Conservation (phyloP, 768 basidiomycete species). For the Phlebiopsis gigantea region DNA sequence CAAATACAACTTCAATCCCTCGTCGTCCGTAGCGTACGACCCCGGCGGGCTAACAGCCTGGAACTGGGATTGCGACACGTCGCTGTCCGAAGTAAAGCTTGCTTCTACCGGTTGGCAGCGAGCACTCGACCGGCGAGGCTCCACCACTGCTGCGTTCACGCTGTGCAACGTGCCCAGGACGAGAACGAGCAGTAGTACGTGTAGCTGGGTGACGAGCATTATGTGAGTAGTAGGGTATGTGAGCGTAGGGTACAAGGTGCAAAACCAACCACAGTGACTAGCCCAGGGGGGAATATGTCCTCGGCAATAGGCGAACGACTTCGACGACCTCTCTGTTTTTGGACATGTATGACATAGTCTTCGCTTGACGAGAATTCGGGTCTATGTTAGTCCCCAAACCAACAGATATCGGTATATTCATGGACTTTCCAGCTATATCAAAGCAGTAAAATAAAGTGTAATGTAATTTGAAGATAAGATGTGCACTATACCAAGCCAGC, state of each 20-base stretch:
- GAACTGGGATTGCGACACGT: constrained; percentile 18
- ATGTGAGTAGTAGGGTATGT: background rate
- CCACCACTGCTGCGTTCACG: background rate
- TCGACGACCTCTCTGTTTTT: background rate
- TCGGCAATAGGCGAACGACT: constrained; percentile 1
- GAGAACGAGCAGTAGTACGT: background rate
- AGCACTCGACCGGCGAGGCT: constrained; percentile 10
- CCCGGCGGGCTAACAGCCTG: constrained; percentile 25
- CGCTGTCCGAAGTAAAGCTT: constrained; percentile 19
- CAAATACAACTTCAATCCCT: constrained; percentile 30
- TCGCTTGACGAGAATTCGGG: no score
- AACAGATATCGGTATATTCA: no score
- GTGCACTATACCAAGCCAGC: no score
- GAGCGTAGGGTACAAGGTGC: background rate
- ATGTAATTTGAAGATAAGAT: no score
- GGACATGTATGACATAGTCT: background rate
- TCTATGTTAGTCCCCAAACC: no score
- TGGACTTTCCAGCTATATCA: no score
- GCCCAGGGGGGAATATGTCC: background rate
- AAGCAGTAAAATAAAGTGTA: no score
- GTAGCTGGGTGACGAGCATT: background rate
- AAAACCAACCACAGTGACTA: background rate
- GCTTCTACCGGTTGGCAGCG: constrained; percentile 26
- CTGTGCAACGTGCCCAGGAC: background rate
- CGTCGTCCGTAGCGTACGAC: constrained; percentile 23